Base-by-base conservation (phyloP, 116 monocot species). In the Posidonia oceanica region DNA sequence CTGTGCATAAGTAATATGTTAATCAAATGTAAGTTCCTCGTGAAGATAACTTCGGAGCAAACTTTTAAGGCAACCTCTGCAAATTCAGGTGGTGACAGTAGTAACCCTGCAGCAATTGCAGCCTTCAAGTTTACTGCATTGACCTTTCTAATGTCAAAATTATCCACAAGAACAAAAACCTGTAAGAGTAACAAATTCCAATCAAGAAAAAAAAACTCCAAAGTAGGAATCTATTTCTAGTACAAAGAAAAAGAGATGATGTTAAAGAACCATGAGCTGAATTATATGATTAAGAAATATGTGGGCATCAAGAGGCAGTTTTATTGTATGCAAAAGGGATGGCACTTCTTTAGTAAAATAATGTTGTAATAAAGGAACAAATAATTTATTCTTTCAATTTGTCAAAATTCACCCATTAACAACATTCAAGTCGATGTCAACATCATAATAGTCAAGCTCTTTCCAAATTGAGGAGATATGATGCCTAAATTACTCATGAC, bases 71-170 rank as follows among this genome's bases (percentile, higher is more conserved):
- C 23, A 15, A 97, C 97, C 97, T 98, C 98, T 15, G 85, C 80
- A 79, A 98, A 98, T 41, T 83, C 79, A 65, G 83, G 62, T 56
- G 90, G 89, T 73, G 82, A 78, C 67, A 98, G 85, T 4, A 98
- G 80, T 52, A 93, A 75, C 39, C 93, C 93, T 76, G 83, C 87
- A 59, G 87, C 79, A 58, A 69, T 77, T 67, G 98, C 93, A 64
- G 83, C 78, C 63, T 87, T 89, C 72, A 98, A 75, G 65, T 98
- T 98, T 72, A 98, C 70, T 44, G 71, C 64, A 69, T 98, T 98
- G 42, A 87, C 82, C 76, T 87, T 93, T 64, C 75, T 63, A 59
- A 98, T 83, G 37, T 85, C 90, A 81, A 82, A 87, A 66, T 98
- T 82, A 76, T 98, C 98, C 68, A 86, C 62, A 75, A 98, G 77